Conservation (phyloP, 768 basidiomycete species). For the Infundibulicybe gibba region DNA sequence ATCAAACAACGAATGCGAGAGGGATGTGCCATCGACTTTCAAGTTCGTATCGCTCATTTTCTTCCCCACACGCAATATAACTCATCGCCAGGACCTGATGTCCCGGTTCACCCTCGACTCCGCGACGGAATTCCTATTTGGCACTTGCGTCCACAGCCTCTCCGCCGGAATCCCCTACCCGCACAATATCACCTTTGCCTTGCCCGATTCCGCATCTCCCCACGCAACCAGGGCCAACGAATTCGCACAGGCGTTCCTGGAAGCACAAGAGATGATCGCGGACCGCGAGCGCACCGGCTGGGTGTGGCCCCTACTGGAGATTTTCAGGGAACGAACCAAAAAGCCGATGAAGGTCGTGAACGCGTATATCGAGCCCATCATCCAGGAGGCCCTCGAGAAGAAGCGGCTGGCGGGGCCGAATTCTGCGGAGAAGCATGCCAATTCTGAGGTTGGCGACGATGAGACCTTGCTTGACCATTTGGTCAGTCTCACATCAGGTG, state of each 20-base stretch:
- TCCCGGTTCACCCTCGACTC: constrained; percentile 65
- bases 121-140: constrained; percentile 65
- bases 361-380: constrained; percentile 48
- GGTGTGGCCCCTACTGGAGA: constrained; percentile 53
- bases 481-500: constrained; percentile 43
- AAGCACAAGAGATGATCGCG: constrained; percentile 41
- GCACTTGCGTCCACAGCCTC: constrained; percentile 52
- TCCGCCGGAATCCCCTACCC: constrained; percentile 50
- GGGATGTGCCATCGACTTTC: constrained; percentile 57
- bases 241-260: constrained; percentile 46
- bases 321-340: constrained; percentile 40
- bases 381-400: constrained; percentile 46
- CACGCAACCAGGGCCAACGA: constrained; percentile 30
- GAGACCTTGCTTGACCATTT: constrained; percentile 56
- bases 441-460: constrained; percentile 31
- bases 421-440: constrained; percentile 19
- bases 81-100: constrained; percentile 42
- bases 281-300: constrained; percentile 38
- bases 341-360: constrained; percentile 51
- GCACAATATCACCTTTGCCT: constrained; percentile 26
- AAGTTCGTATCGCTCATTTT: constrained; percentile 25
- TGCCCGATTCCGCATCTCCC: constrained; percentile 15
- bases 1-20: constrained; percentile 44
- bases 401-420: constrained; percentile 15
- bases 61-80: background rate